phyloP scores from a whole-genome alignment of 176 grass and related monocot genomes.

The Aegilops tauschii region DNA sequence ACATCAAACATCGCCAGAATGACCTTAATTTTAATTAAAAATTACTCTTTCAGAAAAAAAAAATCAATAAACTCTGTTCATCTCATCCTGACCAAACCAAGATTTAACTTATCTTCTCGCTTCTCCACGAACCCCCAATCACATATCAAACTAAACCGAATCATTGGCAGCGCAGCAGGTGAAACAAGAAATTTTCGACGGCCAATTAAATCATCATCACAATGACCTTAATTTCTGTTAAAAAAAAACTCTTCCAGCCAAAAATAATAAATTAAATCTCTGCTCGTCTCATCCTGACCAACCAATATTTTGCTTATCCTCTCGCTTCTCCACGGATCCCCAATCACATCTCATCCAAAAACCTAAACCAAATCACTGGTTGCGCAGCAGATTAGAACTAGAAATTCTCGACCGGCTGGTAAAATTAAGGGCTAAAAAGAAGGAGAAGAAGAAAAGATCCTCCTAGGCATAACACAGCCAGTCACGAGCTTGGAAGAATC shows the following conservation, averaged over 20 bases:
- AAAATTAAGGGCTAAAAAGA: neutral
- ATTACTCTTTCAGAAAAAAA: neutral
- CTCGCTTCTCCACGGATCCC: neutral
- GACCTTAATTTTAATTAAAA: neutral
- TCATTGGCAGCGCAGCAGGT: no score
- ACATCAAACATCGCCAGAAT: neutral
- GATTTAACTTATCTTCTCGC: neutral
- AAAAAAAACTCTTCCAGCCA: no score
- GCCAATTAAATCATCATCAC: no score
- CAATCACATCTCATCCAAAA: neutral
- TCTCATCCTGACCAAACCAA: neutral
- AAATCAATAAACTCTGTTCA: neutral
- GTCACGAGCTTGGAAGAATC: no score
- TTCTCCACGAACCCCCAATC: neutral
- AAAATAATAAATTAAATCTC: no score
- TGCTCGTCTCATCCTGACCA: neutral
- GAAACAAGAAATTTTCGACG: neutral
- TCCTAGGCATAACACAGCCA: neutral
- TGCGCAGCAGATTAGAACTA: neutral
- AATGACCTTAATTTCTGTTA: no score
- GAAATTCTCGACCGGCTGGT: neutral
- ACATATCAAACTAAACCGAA: neutral
- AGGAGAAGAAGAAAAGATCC: neutral
- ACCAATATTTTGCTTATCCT: neutral
- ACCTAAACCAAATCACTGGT: neutral